Base-by-base conservation (phyloP, 306 rosid genomes). In the Acacia crassicarpa region DNA sequence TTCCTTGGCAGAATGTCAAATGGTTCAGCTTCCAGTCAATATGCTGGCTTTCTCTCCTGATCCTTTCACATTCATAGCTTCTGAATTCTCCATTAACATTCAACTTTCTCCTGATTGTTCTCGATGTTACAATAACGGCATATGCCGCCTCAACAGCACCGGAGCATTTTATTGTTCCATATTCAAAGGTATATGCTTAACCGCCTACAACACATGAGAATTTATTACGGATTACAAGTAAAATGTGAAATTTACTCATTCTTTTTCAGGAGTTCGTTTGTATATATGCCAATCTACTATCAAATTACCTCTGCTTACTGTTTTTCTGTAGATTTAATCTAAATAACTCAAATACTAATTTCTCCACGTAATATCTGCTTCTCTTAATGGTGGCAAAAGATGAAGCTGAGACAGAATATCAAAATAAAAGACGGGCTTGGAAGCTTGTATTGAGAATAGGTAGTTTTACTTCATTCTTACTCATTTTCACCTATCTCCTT, bases 151-250 rank as follows among this genome's bases (percentile, higher is more conserved):
- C 10, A 16, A 72, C 51, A 71, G 40, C 45, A 32, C 33, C 6
- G 19, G 72, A 62, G 25, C 5, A 2, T 0, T 22, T 68, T 20
- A 73, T 40, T 87, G 87, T 23, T 41, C 25, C 43, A 30, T 1
- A 20, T 14, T 17, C 20, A 13, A 5, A 83, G 89, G 89, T 86
- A 82, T 65, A 8, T 43, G 38, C 63, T 1, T 30, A 30, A 30
- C 32, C 1, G 1, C 2, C 2, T 30, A 30, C 32, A 30, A 30
- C 1, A 1, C 0, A 30, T 30, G 32, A 30, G 32, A 30, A 30
- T 30, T 30, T 30, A 1, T 30, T 30, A 30, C 0, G 2, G 1
- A 80, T 25, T 7, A 13, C 53, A 48, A 48, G 53, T 22, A 19
- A 0, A 6, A 7, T 54, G 30, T 22, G 27, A 58, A 9, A n/a